Conservation (phyloP, 2,329 filamentous ascomycete genomes). For the Cladosporium sp. region DNA sequence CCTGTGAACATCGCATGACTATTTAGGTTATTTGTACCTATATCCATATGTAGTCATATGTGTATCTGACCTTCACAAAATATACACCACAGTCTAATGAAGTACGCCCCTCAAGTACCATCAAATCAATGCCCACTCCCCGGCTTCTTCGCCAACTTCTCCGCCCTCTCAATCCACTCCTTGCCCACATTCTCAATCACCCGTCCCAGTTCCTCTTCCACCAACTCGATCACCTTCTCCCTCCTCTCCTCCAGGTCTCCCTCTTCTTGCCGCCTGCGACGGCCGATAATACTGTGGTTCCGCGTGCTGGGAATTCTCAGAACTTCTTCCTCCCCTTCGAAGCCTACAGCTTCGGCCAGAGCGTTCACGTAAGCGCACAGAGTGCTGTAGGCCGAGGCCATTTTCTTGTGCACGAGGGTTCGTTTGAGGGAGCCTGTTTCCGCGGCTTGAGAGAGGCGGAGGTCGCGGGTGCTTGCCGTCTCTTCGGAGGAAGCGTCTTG, state of each 20-base stretch:
- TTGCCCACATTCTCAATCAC: constrained; percentile 41
- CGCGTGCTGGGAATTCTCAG: constrained; percentile 88
- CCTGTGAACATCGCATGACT: no score
- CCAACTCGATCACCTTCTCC: constrained; percentile 58
- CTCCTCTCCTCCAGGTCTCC: constrained; percentile 51
- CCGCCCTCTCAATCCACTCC: constrained; percentile 51
- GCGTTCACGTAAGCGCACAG: constrained; percentile 73
- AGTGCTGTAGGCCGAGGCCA: constrained; percentile 72
- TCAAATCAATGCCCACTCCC: constrained; percentile 39
- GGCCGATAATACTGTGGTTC: constrained; percentile 76
- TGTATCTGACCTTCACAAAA: background rate
- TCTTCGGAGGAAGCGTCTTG: background rate
- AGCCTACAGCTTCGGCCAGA: constrained; percentile 69
- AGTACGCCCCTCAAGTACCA: no score
- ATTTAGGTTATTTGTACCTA: no score
- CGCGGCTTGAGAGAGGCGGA: constrained; percentile 22
- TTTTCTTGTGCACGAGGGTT: constrained; percentile 29
- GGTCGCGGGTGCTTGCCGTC: background rate
- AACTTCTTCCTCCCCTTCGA: constrained; percentile 74
- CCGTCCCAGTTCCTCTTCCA: constrained; percentile 51
- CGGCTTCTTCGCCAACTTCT: constrained; percentile 43
- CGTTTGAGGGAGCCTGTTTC: constrained; percentile 33
- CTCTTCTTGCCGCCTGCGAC: constrained; percentile 30
- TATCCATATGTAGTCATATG: no score
- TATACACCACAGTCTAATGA: background rate